Evolutionary conservation across 371 early-diverging fungal genomes (phyloP).

Genomic region (Polyrhizophydium stewartii): DNA sequence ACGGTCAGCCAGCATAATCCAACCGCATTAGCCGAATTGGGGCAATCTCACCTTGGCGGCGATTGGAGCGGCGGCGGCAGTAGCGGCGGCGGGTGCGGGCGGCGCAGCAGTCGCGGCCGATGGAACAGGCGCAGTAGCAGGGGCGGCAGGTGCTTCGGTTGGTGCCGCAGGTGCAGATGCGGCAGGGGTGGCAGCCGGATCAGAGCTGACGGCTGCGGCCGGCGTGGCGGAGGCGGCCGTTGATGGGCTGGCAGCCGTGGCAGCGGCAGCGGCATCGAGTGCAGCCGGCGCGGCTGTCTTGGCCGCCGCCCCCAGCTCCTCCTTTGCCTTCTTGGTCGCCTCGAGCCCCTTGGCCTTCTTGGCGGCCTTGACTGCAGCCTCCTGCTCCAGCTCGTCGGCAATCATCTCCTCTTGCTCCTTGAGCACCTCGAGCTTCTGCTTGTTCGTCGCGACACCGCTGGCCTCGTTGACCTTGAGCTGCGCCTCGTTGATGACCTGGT

Average conservation of each 20-base stretch:
- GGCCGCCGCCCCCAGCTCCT: too few species aligned
- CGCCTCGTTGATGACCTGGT: slow-evolving; percentile 76
- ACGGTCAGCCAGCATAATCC: too few species aligned
- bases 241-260: background rate
- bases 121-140: background rate
- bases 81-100: too few species aligned
- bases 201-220: background rate
- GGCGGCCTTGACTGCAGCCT: slow-evolving; percentile 9
- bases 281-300: background rate
- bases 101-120: background rate
- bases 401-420: slow-evolving; percentile 95
- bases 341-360: background rate
- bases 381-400: slow-evolving; percentile 72
- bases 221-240: background rate
- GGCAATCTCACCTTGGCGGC: too few species aligned
- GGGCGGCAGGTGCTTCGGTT: background rate
- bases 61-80: too few species aligned
- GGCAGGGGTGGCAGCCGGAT: background rate
- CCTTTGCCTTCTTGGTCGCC: background rate
- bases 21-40: too few species aligned
- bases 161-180: background rate
- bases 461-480: slow-evolving; percentile 83
- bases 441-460: slow-evolving; percentile 83
- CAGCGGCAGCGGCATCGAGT: background rate
- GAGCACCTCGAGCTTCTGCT: slow-evolving; percentile 88